A percentile compares a stretch with the other conserved stretches of the same genome.
These are phyloP conservation scores for Acacia acuminata DNA, from an alignment of 306 rosid species.

Conservation along the genomic window DNA sequence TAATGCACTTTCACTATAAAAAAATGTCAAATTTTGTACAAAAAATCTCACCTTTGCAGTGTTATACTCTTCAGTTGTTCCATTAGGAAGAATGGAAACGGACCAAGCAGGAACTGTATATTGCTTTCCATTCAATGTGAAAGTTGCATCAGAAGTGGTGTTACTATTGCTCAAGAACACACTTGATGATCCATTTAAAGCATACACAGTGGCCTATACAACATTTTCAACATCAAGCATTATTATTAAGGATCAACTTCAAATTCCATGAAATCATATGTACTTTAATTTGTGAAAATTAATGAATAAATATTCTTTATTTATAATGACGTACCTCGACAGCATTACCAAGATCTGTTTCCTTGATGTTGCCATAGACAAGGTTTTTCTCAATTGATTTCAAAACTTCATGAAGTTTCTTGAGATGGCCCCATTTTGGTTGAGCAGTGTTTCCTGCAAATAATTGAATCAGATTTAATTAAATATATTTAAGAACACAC, in stretches of 20 bases:
- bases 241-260: background rate
- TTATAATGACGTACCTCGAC: background rate
- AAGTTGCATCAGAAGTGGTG: slow-evolving; percentile 40
- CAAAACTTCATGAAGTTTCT: background rate
- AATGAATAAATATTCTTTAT: background rate
- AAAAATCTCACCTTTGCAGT: slow-evolving; percentile 46
- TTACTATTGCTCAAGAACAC: slow-evolving; percentile 56
- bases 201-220: slow-evolving; percentile 46
- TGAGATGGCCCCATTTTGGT: slow-evolving; percentile 7
- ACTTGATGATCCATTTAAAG: slow-evolving; percentile 38
- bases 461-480: background rate
- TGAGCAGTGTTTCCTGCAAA: background rate
- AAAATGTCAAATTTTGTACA: background rate
- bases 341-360: background rate
- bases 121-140: slow-evolving; percentile 36
- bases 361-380: background rate
- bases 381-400: background rate
- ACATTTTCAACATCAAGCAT: background rate
- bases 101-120: slow-evolving; percentile 65
- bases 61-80: slow-evolving; percentile 48
- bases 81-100: slow-evolving; percentile 59
- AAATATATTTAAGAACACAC: background rate
- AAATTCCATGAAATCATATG: background rate
- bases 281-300: background rate
- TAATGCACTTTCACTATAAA: background rate